phyloP scores from a whole-genome alignment of 2,329 filamentous ascomycete genomes.

The Fusarium miscanthi region DNA sequence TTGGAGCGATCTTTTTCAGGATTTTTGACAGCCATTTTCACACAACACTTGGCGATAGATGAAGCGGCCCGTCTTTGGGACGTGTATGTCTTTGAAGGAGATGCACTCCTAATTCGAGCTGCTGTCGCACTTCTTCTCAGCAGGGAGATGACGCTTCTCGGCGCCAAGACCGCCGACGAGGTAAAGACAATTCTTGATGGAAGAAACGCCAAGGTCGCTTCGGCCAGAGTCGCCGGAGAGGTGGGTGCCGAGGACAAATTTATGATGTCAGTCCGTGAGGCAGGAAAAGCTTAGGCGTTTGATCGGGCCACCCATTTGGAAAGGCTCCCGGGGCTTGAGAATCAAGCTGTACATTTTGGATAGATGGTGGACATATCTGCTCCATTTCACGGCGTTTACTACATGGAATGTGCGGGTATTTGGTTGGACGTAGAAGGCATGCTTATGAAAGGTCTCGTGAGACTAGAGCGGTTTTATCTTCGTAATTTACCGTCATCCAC shows the following conservation, averaged over 20 bases:
- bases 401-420: constrained; percentile 34
- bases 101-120: constrained; percentile 75
- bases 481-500: constrained; percentile 29
- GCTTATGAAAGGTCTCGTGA: constrained; percentile 30
- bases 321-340: constrained; percentile 17
- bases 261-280: constrained; percentile 51
- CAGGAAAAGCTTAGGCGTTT: constrained; percentile 47
- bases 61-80: constrained; percentile 82
- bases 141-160: constrained; percentile 63
- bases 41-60: constrained; percentile 71
- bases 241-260: constrained; percentile 61
- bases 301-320: constrained; percentile 7
- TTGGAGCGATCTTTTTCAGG: constrained; percentile 67
- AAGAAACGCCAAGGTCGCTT: constrained; percentile 46
- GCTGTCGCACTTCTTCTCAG: constrained; percentile 73
- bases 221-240: constrained; percentile 53
- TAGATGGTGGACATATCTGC: constrained; percentile 42
- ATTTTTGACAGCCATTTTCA: constrained; percentile 74
- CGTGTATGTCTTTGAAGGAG: constrained; percentile 84
- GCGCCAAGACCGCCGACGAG: constrained; percentile 57
- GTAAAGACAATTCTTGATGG: constrained; percentile 54
- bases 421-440: constrained; percentile 31
- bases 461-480: constrained; percentile 37
- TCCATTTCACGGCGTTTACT: constrained; percentile 43
- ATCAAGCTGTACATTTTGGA: constrained; percentile 43